phyloP scores from a whole-genome alignment of 441 rosid genomes.

The Dalechampia spathulata region DNA sequence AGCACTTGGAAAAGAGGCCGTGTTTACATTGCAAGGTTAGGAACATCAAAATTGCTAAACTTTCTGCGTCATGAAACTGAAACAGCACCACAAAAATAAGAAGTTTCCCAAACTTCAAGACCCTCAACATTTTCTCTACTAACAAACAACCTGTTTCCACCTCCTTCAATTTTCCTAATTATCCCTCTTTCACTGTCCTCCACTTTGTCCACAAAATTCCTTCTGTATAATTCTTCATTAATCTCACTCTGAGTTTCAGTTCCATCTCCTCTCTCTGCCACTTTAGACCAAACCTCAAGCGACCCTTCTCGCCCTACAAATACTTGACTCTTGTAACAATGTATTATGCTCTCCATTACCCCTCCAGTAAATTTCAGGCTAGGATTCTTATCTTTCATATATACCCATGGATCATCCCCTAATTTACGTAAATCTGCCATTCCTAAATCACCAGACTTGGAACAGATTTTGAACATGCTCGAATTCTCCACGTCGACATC shows the following conservation, averaged over 20 bases:
- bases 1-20: no score
- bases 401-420: slow-evolving; percentile 89
- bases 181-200: slow-evolving; percentile 61
- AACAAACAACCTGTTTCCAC: slow-evolving; percentile 79
- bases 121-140: slow-evolving; percentile 69
- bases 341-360: slow-evolving; percentile 35
- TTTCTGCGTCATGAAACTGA: slow-evolving; percentile 11
- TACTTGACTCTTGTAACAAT: slow-evolving; percentile 69
- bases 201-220: slow-evolving; percentile 68
- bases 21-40: background rate
- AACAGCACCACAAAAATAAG: slow-evolving; percentile 24
- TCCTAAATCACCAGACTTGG: slow-evolving; percentile 80
- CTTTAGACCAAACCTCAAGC: slow-evolving; percentile 83
- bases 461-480: slow-evolving; percentile 67
- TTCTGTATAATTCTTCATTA: slow-evolving; percentile 29
- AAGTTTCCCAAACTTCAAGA: slow-evolving; percentile 87
- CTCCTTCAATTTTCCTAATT: slow-evolving; percentile 63
- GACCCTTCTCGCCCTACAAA: slow-evolving; percentile 69
- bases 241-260: background rate
- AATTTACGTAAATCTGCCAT: slow-evolving; percentile 76
- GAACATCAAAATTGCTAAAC: background rate
- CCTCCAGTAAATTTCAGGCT: slow-evolving; percentile 31
- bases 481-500: slow-evolving; percentile 51
- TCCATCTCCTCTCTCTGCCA: slow-evolving; percentile 18
- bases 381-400: slow-evolving; percentile 58